Base-by-base conservation (phyloP, 2,329 filamentous ascomycete species). In the Colletotrichum lini region DNA sequence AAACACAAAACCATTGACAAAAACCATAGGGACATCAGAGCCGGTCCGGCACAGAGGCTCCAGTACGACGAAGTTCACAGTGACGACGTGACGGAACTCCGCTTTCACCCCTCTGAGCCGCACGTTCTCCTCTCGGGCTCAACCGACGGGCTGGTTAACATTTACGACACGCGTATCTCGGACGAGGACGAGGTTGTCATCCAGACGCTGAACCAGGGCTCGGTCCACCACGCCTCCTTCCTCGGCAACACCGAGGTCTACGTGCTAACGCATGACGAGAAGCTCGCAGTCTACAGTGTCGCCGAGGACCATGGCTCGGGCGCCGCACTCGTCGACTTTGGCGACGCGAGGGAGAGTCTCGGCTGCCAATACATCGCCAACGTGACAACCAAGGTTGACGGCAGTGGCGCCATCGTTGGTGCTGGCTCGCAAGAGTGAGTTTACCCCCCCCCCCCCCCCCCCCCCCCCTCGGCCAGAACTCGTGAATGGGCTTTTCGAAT, bases 171-270 rank as follows among this genome's bases (percentile, higher is more conserved):
- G 21, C 86, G 87, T 58, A 87, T 93, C 69, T 81, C 85, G 21
- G 92, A 94, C 75, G 93, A 96, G 80, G 93, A 96, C 77, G 93
- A 96, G 57, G 91, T 93, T 1, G 84, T 95, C 23, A 85, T 93
- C 70, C 92, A 94, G 80, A 93, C 94, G 15, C 91, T 95, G 79
- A 96, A 96, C 80, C 92, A 94, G 78, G 87, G 89, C 47, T 89
- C 91, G 44, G 89, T 96, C 73, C 93, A 94, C 79, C 92, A 90
- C 74, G 91, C 93, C 16, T 92, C 90, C 6, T 95, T 95, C 82
- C 83, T 96, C 65, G 89, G 85, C 66, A 80, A 84, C 18, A 87
- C 87, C 6, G 88, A 92, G 76, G 88, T 95, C 42, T 94, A 90
- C 73, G 92, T 92, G 4, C 82, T 95, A 12, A 94, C 92, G 0